Base-by-base conservation (phyloP, 495 filamentous ascomycete species). In the Lasiosphaeria hispida region DNA sequence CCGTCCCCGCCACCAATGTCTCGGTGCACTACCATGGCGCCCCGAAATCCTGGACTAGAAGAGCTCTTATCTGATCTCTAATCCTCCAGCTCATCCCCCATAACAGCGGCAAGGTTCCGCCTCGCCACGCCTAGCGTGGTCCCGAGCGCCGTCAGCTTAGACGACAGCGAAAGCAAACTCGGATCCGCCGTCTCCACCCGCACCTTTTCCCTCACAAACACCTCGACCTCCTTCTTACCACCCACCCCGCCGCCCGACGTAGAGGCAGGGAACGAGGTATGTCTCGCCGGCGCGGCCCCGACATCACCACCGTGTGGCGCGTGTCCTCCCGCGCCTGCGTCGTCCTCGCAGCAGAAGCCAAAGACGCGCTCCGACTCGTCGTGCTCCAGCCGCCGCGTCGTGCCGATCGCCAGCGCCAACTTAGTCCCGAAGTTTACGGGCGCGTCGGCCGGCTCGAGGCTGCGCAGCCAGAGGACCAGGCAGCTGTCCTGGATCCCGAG, bases 151-250 rank as follows among this genome's bases (percentile, higher is more conserved):
- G 80, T 86, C 72, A 98, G 70, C 74, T 98, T 98, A 4, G 91
- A 88, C 75, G 89, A 87, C 13, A 92, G 78, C n/a, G 87, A 84
- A 74, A 98, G 83, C 60, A 98, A 62, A 67, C 85, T 90, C 34
- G 94, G 95, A 67, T 98, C 94, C 54, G 92, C 89, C 55, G 85
- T 92, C 75, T 96, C 94, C 6, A 97, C 90, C 33, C 85, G 81
- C 9, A 98, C 83, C 70, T 96, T 96, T 64, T 97, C 94, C 60
- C 82, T 85, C 15, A 98, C 95, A 42, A 80, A 84, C 0, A 97
- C 92, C 44, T 92, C 87, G 14, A 73, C 70, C 39, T 63, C 43
- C 10, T 57, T 57, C 18, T 0, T 50, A 23, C 44, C 9, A 53
- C 33, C 7, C 48, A 53, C 33, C 48, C 43, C 38, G 36, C 30